Base-by-base conservation (phyloP, 805 yeast species). In the Yamadazyma insecticola region DNA sequence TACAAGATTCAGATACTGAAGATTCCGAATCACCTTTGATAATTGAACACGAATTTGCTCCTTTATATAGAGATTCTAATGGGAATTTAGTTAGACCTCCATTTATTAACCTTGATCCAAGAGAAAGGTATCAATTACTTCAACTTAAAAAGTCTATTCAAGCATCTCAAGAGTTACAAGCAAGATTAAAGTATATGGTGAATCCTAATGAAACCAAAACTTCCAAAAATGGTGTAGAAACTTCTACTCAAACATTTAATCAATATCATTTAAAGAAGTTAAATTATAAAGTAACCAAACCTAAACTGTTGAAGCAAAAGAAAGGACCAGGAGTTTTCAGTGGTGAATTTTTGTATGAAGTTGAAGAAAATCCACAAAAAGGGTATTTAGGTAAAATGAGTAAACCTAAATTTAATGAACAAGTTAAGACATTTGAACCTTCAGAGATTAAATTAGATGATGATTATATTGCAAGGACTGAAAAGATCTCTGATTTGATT, bases 41-140 rank as follows among this genome's bases (percentile, higher is more conserved):
- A 6, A 38, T 53, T n/a, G 61, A 57, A 24, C 56, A 52, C 22
- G 63, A 56, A 20, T 53, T 50, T 38, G 59, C 63, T 2, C 57
- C 63, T 4, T 34, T 53, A 16, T 63, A 64, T 37, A 41, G 48
- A 9, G 70, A 66, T 35, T 53, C 47, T 5, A 49, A 55, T 1
- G 70, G 70, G 8, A 55, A 60, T 26, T 39, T 60, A 29, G 63
- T 58, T 3, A 48, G 72, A 27, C 72, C 72, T 0, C 70, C 71
- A 5, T 62, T 66, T 40, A 65, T 66, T 24, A 63, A 61, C 27
- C 49, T 64, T 27, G 70, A 63, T 35, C 72, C 71, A 1, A 37
- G 60, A 21, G 72, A 66, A 39, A 45, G 72, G 16, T 60, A 66
- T 37, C 63, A 62, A 10, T 48, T 66, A 33, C 43, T 65, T 18